Evolutionary conservation across 371 early-diverging fungal species (phyloP), one percentile per base, ranked within the genome.

Genomic region (Nematocida parisii): DNA sequence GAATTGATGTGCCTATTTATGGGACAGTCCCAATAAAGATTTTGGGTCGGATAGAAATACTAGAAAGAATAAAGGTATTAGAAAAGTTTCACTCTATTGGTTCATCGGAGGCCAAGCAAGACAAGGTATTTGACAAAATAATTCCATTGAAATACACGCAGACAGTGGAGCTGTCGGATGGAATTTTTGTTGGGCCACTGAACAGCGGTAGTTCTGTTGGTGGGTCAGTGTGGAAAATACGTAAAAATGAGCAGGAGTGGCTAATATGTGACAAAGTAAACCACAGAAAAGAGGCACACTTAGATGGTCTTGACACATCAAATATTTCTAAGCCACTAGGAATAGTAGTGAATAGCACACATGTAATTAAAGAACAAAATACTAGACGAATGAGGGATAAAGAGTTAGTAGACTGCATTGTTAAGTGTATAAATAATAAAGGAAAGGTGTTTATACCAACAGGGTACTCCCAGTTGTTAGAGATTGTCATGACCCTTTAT

Each of bases 171-270:
- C 92, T 93, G 73, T 91, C 90, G 86, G 88, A 90, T 68, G 93
- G 93, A 6, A 92, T 97, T 13, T 90, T 90, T 0, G 90, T 97
- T 57, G 93, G 93, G 9, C 93, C 97, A 2, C 92, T 92, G 85
- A 89, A 92, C 47, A 95, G 95, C 18, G 99, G 98, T 5, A 94
- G 96, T 85, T 91, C 95, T 0, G 88, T 97, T 62, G 99, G 99
- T 83, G 97, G 96, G 54, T 92, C 95, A 0, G 88, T 97, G 40
- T 98, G 95, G 95, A 93, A 92, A 83, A 93, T 98, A 67, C 90
- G 90, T 73, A 93, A 93, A 83, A 94, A 92, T 66, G 90, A 92
- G 5, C 94, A 96, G 71, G 91, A 92, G 24, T 92, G 97, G 75
- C 89, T 96, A 2, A 93, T 97, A 84, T 94, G 94, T 0, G 93